Percentiles rank a stretch among this genome's conserved stretches.
phyloP scores from a whole-genome alignment of 177 flowering plant genomes.

The Tripterygium wilfordii region DNA sequence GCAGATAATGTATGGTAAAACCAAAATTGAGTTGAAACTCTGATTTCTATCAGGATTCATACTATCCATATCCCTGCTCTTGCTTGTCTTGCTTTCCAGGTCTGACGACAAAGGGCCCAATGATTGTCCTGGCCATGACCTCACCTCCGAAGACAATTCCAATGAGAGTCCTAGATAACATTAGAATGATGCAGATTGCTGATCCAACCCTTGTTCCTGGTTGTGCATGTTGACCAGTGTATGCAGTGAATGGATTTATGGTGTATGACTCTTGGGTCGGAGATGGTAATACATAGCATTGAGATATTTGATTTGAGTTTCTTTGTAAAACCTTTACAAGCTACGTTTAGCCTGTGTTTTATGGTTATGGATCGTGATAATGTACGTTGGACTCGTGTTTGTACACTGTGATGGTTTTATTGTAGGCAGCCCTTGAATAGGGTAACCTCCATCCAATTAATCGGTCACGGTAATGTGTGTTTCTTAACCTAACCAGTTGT shows the following conservation, averaged over 20 bases:
- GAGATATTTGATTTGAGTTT: too few relatives aligned
- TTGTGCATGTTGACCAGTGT: conserved; percentile 14
- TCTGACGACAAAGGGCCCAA: conserved; percentile 16
- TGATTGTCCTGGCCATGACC: conserved; percentile 12
- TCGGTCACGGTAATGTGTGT: too few relatives aligned
- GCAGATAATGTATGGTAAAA: conserved; percentile 13
- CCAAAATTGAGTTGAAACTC: not conserved
- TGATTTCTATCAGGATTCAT: not conserved
- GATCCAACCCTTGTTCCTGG: conserved; percentile 12
- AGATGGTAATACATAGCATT: too few relatives aligned
- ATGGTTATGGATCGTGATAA: too few relatives aligned
- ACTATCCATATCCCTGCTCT: not conserved
- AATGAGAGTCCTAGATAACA: conserved; percentile 13
- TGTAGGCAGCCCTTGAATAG: too few relatives aligned
- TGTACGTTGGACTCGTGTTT: too few relatives aligned
- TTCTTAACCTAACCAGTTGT: too few relatives aligned
- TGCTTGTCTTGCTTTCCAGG: conserved; percentile 8
- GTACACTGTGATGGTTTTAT: too few relatives aligned
- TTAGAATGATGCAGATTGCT: not conserved
- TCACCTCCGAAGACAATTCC: conserved; percentile 18
- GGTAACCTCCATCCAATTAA: too few relatives aligned
- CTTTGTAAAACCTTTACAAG: too few relatives aligned
- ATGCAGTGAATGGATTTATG: conserved; percentile 12
- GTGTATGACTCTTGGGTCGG: too few relatives aligned
- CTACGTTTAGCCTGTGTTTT: too few relatives aligned